These are phyloP conservation scores for Peniophora sp. DNA, from an alignment of 1,284 basidiomycete genomes.

Conservation along the genomic window DNA sequence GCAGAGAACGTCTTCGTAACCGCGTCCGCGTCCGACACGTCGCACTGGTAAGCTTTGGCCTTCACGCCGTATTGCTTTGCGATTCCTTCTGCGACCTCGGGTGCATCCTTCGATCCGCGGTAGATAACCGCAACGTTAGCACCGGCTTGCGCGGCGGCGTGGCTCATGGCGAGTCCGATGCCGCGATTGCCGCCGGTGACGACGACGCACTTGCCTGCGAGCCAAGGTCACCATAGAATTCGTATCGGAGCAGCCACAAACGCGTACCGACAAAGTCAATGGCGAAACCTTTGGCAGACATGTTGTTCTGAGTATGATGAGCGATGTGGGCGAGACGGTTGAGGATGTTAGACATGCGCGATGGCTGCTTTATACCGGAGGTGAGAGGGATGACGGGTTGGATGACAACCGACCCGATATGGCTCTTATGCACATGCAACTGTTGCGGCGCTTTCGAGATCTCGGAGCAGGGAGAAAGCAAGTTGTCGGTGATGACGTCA, in stretches of 20 bases:
- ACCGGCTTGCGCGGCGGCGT: conserved; percentile 32
- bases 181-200: conserved; percentile 37
- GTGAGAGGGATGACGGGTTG: too few relatives aligned
- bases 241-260: too few relatives aligned
- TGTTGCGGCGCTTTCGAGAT: too few relatives aligned
- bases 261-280: background rate
- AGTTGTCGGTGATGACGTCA: too few relatives aligned
- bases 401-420: too few relatives aligned
- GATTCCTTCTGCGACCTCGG: conserved; percentile 26
- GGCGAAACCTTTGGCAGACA: background rate
- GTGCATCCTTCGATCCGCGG: conserved; percentile 29
- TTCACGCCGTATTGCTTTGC: conserved; percentile 24
- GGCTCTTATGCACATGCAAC: too few relatives aligned
- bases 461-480: too few relatives aligned
- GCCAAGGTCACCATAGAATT: too few relatives aligned
- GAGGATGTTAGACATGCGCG: too few relatives aligned
- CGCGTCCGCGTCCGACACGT: conserved; percentile 27
- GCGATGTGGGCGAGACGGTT: too few relatives aligned
- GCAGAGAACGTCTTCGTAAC: conserved; percentile 26
- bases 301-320: too few relatives aligned
- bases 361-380: too few relatives aligned
- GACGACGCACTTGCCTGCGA: conserved; percentile 21
- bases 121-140: conserved; percentile 38
- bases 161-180: conserved; percentile 37
- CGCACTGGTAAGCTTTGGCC: conserved; percentile 32